Conservation (phyloP, 805 yeast species). For the Monosporozyma aerobia region DNA sequence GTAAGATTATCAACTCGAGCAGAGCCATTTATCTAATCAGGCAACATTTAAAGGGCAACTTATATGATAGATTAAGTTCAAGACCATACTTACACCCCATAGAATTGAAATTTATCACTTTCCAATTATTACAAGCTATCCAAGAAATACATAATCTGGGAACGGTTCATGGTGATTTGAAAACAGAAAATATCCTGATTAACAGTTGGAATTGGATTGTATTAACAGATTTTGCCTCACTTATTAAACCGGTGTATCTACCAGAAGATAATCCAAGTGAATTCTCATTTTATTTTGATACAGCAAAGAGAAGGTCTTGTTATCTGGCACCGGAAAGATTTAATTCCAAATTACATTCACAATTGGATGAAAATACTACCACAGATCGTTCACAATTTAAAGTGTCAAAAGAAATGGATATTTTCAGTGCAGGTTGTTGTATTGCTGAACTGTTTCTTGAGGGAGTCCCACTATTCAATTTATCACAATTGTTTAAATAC, state of each 20-base stretch:
- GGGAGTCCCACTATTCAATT: conserved; percentile 77
- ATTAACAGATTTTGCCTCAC: conserved; percentile 70
- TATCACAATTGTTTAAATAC: conserved; percentile 80
- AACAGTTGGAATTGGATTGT: conserved; percentile 85
- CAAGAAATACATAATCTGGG: conserved; percentile 51
- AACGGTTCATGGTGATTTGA: conserved; percentile 82
- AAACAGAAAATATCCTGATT: conserved; percentile 78
- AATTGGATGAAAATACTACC: conserved; percentile 7
- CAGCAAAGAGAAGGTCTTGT: conserved; percentile 77
- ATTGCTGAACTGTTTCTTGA: conserved; percentile 83
- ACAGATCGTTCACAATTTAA: conserved; percentile 12
- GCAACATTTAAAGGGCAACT: conserved; percentile 65
- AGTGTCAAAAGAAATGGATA: conserved; percentile 63
- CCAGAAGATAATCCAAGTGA: conserved; percentile 93
- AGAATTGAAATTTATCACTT: conserved; percentile 79
- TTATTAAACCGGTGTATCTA: conserved; percentile 67
- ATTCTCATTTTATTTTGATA: conserved; percentile 86
- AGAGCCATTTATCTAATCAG: conserved; percentile 87
- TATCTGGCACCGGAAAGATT: conserved; percentile 94
- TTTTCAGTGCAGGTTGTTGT: conserved; percentile 77
- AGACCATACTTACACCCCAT: conserved; percentile 77
- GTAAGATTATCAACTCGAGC: conserved; percentile 72
- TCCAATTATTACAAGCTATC: conserved; percentile 63
- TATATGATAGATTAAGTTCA: conserved; percentile 81
- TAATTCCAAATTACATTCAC: conserved; percentile 15